These are phyloP conservation scores for Hapsidospora chrysogenum DNA, from an alignment of 495 filamentous ascomycete genomes.

Conservation along the genomic window DNA sequence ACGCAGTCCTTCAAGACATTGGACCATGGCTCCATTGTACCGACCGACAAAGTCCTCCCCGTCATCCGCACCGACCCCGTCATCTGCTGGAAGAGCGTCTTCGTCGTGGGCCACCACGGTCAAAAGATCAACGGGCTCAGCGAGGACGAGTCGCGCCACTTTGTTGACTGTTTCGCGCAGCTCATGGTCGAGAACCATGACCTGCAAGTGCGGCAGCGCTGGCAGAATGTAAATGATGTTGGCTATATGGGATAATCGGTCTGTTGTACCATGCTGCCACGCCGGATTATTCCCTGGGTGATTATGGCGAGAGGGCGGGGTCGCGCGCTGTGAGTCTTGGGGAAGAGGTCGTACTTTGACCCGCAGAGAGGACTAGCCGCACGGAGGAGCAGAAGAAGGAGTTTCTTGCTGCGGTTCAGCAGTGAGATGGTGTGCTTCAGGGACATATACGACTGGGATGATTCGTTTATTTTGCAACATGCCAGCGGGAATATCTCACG, in stretches of 20 bases:
- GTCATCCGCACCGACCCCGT: constrained; percentile 64
- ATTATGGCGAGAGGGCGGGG: constrained; percentile 40
- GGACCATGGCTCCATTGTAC: too few species aligned
- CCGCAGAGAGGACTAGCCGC: too few species aligned
- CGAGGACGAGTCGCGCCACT: constrained; percentile 38
- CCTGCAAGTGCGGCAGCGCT: constrained; percentile 50
- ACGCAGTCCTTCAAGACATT: too few species aligned
- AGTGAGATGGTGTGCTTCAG: too few species aligned
- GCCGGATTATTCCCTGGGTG: constrained; percentile 38
- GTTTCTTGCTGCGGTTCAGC: too few species aligned
- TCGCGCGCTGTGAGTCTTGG: constrained; percentile 45
- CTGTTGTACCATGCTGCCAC: constrained; percentile 52
- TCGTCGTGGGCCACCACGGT: constrained; percentile 43
- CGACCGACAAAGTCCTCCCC: too few species aligned
- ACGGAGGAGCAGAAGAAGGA: too few species aligned
- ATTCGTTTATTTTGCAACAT: too few species aligned
- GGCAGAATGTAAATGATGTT: constrained; percentile 41
- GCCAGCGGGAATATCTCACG: too few species aligned
- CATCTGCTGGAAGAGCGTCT: constrained; percentile 62
- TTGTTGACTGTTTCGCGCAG: constrained; percentile 40
- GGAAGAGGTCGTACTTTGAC: constrained; percentile 51
- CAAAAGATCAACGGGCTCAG: constrained; percentile 48
- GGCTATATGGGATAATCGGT: constrained; percentile 71
- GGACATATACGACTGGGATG: too few species aligned
- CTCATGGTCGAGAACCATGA: constrained; percentile 59